Evolutionary conservation across 352 stramenopile genomes (phyloP).

Genomic region (Globisporangium takayamanum): DNA sequence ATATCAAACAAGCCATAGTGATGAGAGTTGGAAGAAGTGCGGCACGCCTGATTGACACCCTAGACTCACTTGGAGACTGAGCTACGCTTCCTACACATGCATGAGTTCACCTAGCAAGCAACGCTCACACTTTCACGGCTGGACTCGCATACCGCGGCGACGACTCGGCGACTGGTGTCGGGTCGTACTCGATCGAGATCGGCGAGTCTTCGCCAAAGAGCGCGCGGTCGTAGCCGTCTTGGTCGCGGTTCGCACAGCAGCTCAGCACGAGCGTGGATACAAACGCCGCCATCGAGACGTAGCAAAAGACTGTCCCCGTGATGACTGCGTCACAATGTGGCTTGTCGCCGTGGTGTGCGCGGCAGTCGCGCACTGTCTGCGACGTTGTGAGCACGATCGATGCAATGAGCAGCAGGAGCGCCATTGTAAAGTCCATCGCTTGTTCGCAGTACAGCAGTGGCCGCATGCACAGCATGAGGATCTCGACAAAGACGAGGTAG

Average conservation of each 20-base stretch:
- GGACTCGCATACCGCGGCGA: not conserved
- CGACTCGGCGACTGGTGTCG: conserved; percentile 5
- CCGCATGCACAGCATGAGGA: conserved; percentile 12
- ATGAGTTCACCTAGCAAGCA: too few species aligned
- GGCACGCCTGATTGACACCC: too few species aligned
- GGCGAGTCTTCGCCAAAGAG: conserved; percentile 13
- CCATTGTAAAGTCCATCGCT: conserved; percentile 12
- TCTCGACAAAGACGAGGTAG: conserved; percentile 16
- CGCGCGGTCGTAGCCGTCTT: conserved; percentile 9
- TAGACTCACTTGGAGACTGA: too few species aligned
- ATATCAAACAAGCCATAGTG: too few species aligned
- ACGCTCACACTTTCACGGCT: conserved; percentile 8
- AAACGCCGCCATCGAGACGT: conserved; percentile 7
- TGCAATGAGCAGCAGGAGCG: conserved; percentile 11
- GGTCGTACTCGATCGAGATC: conserved; percentile 13
- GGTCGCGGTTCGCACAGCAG: conserved; percentile 4
- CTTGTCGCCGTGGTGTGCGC: conserved; percentile 1
- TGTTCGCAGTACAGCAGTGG: conserved; percentile 14
- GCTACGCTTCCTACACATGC: too few species aligned
- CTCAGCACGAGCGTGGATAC: conserved; percentile 8
- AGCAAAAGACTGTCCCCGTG: conserved; percentile 6
- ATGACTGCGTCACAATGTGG: conserved; percentile 4
- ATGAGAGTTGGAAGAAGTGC: too few species aligned
- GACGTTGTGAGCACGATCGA: conserved; percentile 13
- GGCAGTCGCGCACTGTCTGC: conserved; percentile 5